Evolutionary conservation across 768 basidiomycete species (phyloP).

Genomic region (Sarcodon aspratus): DNA sequence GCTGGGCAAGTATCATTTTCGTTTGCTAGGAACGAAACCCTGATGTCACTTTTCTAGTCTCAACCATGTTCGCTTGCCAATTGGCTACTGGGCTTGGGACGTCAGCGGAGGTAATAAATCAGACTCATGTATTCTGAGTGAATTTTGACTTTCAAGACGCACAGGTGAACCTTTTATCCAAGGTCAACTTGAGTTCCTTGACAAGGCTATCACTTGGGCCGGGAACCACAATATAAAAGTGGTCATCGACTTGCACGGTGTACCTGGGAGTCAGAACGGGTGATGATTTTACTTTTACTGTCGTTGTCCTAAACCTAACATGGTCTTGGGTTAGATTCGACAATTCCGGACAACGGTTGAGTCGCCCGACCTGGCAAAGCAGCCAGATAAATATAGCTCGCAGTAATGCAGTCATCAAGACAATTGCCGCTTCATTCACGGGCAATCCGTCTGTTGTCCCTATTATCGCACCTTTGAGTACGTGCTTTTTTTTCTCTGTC

Average conservation of each 20-base stretch:
- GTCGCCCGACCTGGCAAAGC: slow-evolving; percentile 61
- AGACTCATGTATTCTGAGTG: background rate
- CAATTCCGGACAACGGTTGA: slow-evolving; percentile 61
- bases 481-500: slow-evolving; percentile 29
- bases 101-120: slow-evolving; percentile 27
- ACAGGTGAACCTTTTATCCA: slow-evolving; percentile 68
- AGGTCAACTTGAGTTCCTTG: slow-evolving; percentile 63
- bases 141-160: background rate
- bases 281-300: slow-evolving; percentile 17
- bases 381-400: slow-evolving; percentile 55
- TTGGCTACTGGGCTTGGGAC: slow-evolving; percentile 89
- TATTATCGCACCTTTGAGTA: slow-evolving; percentile 68
- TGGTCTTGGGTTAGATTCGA: slow-evolving; percentile 42
- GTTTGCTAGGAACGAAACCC: slow-evolving; percentile 4
- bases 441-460: slow-evolving; percentile 43
- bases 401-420: slow-evolving; percentile 53
- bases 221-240: slow-evolving; percentile 60
- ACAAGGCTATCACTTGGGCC: slow-evolving; percentile 64
- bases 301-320: background rate
- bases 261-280: slow-evolving; percentile 82
- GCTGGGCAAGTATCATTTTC: slow-evolving; percentile 44
- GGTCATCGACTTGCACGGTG: slow-evolving; percentile 62
- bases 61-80: slow-evolving; percentile 76
- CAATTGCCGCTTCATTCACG: slow-evolving; percentile 47
- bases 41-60: slow-evolving; percentile 31